Evolutionary conservation across 768 basidiomycete species (phyloP).

Genomic region (Rhodotorula babjevae): DNA sequence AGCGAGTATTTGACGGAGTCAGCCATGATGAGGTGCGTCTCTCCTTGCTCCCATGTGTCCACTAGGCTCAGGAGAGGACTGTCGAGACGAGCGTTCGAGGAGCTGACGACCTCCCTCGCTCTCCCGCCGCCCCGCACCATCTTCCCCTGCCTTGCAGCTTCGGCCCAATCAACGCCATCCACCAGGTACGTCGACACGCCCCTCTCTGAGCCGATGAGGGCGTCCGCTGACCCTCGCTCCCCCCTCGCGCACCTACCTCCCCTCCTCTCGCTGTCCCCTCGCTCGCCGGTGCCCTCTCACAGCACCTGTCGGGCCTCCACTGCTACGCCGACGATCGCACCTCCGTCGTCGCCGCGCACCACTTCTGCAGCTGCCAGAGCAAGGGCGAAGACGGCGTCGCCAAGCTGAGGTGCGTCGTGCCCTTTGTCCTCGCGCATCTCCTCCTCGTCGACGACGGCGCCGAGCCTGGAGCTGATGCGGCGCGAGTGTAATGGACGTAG

Average conservation of each 20-base stretch:
- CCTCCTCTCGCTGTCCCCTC: no score
- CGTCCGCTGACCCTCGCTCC: background rate
- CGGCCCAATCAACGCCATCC: conserved; percentile 48
- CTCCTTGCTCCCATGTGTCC: background rate
- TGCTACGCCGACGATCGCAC: conserved; percentile 45
- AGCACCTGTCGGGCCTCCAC: conserved; percentile 49
- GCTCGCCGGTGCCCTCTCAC: background rate
- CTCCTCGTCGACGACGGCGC: background rate
- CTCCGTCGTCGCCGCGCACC: conserved; percentile 10
- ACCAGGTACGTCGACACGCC: conserved; percentile 40
- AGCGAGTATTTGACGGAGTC: conserved; percentile 17
- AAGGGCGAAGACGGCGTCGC: background rate
- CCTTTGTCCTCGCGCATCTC: no score
- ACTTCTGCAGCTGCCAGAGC: conserved; percentile 23
- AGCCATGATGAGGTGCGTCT: conserved; percentile 14
- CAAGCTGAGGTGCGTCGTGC: background rate
- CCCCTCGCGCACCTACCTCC: background rate
- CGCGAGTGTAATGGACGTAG: background rate
- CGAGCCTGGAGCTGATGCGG: background rate
- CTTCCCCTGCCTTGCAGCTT: conserved; percentile 40
- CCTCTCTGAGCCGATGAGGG: background rate
- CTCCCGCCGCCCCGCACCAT: conserved; percentile 30
- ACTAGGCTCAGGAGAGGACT: no score
- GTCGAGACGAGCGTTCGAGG: background rate
- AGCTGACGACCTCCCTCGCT: background rate